phyloP scores from a whole-genome alignment of 257 asterid genomes.

The Knoxia roxburghii region DNA sequence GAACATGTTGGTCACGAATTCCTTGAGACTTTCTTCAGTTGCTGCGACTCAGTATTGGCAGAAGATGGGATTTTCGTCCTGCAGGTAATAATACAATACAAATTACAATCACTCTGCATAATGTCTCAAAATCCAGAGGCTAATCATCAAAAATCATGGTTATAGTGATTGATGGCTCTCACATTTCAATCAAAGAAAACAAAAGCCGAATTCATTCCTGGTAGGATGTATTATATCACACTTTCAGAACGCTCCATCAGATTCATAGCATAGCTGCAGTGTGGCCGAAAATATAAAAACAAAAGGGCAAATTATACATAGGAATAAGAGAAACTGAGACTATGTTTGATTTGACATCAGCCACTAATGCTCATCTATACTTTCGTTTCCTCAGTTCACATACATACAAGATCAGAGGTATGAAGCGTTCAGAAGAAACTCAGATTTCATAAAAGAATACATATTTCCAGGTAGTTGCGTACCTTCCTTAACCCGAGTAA shows the following conservation, averaged over 20 bases:
- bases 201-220: too few relatives aligned
- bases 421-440: conserved; percentile 65
- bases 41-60: conserved; percentile 63
- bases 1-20: conserved; percentile 92
- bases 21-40: conserved; percentile 63
- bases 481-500: conserved; percentile 70
- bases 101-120: too few relatives aligned
- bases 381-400: conserved; percentile 38
- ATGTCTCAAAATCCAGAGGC: background rate
- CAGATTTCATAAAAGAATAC: conserved; percentile 77
- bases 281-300: too few relatives aligned
- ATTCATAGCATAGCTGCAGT: too few relatives aligned
- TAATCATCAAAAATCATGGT: too few relatives aligned
- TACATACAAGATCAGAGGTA: conserved; percentile 74
- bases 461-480: conserved; percentile 86
- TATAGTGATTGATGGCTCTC: too few relatives aligned
- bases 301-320: too few relatives aligned
- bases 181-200: too few relatives aligned
- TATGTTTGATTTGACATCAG: background rate
- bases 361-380: background rate
- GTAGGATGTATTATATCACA: too few relatives aligned
- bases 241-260: too few relatives aligned
- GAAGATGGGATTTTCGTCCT: conserved; percentile 72
- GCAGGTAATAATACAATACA: conserved; percentile 41
- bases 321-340: background rate